Conservation (phyloP, 2,329 filamentous ascomycete genomes). For the Mycosphaerelloides madeirae region DNA sequence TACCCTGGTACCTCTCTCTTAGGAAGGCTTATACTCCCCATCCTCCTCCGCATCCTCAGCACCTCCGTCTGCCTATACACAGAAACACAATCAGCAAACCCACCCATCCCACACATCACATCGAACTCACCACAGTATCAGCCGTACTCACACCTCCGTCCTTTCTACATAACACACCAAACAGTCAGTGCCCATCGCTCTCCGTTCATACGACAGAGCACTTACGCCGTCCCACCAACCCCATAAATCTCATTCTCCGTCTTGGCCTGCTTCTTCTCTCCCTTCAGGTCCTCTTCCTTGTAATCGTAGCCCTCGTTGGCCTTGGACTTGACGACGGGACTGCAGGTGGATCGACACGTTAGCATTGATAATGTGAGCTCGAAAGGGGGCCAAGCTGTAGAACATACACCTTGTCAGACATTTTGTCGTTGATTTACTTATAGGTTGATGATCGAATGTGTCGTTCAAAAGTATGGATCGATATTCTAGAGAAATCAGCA, state of each 20-base stretch:
- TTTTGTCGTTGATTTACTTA: no score
- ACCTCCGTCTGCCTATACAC: conserved; percentile 11
- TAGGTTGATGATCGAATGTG: no score
- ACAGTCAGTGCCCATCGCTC: neutral
- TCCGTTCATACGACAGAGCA: neutral
- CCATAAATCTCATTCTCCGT: conserved; percentile 13
- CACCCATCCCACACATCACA: no score
- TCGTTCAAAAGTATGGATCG: no score
- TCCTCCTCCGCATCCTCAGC: conserved; percentile 13
- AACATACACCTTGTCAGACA: no score
- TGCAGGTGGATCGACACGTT: no score
- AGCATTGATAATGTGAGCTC: no score
- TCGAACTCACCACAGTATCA: conserved; percentile 11
- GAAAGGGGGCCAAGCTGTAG: no score
- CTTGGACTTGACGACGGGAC: no score
- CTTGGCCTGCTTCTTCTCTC: conserved; percentile 12
- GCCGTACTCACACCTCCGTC: conserved; percentile 24
- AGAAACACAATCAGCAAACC: no score
- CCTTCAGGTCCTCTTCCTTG: neutral
- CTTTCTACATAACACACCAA: conserved; percentile 5
- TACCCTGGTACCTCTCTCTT: neutral
- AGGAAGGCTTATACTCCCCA: conserved; percentile 9
- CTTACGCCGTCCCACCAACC: conserved; percentile 24
- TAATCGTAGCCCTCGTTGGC: no score
- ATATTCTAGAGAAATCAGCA: no score